Evolutionary conservation across 441 rosid genomes (phyloP), one percentile per base, ranked within the genome.

Genomic region (Sinapis alba): DNA sequence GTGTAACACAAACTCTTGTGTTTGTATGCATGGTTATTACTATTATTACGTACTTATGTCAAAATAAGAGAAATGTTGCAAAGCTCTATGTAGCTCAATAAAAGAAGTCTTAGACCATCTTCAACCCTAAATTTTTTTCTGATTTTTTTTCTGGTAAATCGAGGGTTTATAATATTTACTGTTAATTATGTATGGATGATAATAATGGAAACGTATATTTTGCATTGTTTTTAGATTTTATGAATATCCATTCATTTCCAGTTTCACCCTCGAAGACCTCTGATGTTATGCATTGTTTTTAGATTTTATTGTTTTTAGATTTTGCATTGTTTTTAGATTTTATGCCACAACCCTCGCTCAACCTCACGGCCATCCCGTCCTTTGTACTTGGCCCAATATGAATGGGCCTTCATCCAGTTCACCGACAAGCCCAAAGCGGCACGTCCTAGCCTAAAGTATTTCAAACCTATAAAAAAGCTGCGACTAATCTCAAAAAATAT

Each of bases 391-490:
- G 75, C 73, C 61, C 85, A 72, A 50, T 70, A 7, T 1, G 78
- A 61, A 36, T 87, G 78, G 6, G 77, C 50, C 63, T 67, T 89
- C 76, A 64, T 79, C 34, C 80, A 20, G 36, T 85, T 81, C 58
- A 85, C 24, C 4, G 88, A 85, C 3, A 81, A 30, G 64, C 76
- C 72, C 12, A 83, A 50, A 59, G 86, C 51, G 21, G 74, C 64
- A 7, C 9, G 10, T 30, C 34, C 34, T 30, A 30, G 30, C n/a
- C n/a, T n/a, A n/a, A n/a, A n/a, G n/a, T n/a, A n/a, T n/a, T n/a
- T n/a, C n/a, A n/a, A n/a, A n/a, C n/a, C n/a, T n/a, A n/a, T n/a
- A n/a, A n/a, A n/a, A n/a, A n/a, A n/a, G n/a, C n/a, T n/a, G n/a
- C n/a, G n/a, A n/a, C n/a, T n/a, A n/a, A n/a, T n/a, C n/a, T n/a